phyloP scores from a whole-genome alignment of 1,139 yeast genomes.

The Sugiyamaella xylanicola region DNA sequence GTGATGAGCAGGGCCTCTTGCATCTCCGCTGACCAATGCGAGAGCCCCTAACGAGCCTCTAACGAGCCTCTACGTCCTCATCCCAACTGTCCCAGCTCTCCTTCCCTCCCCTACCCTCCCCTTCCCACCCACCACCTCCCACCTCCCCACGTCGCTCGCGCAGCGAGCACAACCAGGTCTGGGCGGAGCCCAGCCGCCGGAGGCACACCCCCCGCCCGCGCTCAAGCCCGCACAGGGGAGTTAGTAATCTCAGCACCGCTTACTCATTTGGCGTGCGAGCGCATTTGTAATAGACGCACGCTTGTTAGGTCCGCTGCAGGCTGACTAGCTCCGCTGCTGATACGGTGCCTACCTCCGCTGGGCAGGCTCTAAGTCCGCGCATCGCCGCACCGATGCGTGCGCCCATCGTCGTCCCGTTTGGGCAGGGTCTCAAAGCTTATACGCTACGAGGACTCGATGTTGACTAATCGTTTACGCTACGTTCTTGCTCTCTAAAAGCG shows the following conservation, averaged over 20 bases:
- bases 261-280: background rate
- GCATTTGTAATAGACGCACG: background rate
- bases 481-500: too few relatives aligned
- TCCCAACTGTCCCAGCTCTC: too few relatives aligned
- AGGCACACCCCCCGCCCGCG: background rate
- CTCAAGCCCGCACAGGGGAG: background rate
- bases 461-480: background rate
- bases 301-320: background rate
- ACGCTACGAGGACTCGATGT: background rate
- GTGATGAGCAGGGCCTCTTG: too few relatives aligned
- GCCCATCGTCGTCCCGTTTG: background rate
- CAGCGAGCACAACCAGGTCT: background rate
- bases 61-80: too few relatives aligned
- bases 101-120: too few relatives aligned
- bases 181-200: slow-evolving; percentile 1
- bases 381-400: too few relatives aligned
- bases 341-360: too few relatives aligned
- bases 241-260: background rate
- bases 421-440: background rate
- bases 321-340: background rate
- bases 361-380: too few relatives aligned
- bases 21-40: too few relatives aligned
- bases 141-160: background rate
- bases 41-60: too few relatives aligned
- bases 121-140: background rate